Evolutionary conservation across 2,329 filamentous ascomycete species (phyloP), one percentile per base, ranked within the genome.

Genomic region (Penicillium sp.): DNA sequence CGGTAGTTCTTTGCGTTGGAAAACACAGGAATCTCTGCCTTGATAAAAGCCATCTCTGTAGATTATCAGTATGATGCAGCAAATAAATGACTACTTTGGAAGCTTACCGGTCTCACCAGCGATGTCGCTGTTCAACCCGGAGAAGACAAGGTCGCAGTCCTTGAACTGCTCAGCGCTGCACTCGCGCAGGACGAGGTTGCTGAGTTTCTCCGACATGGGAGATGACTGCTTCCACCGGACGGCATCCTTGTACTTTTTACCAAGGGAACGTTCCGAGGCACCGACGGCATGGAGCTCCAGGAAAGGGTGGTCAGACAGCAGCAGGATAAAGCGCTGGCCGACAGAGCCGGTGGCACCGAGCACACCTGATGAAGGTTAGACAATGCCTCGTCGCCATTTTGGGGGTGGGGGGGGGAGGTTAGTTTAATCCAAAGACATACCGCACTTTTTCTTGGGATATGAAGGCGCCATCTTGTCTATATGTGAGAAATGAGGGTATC

Each of bases 1-100:
- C 94, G 88, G 81, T 96, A 90, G 82, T 96, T 97, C 76, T 96
- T 96, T 46, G 94, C 92, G 74, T 97, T 99, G 65, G 91, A 96
- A 79, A 99, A 97, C 70, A 96, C 88, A 65, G 90, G 85, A 46
- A 96, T 84, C 67, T 96, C 86, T 55, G 90, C 87, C 69, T 87
- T 88, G 67, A 95, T 81, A 73, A 97, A 97, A 62, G 89, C 89
- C 82, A 89, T 89, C 74, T 97, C 92, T 92, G 64, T 41, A 50
- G 33, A 24, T 30, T 9, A 31, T 46, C 25, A 51, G 39, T 46
- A 38, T 5, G 18, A 18, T 13, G 16, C 18, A 20, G 35, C 16
- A 38, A 11, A 11, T 20, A 22, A 35, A 33, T 20, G 41, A 56
- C 82, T 50, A 13, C 5, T 8, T 31, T 14, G 24, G n/a, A 27